A percentile compares a stretch with the other conserved stretches of the same genome.
phyloP scores from a whole-genome alignment of 2,329 filamentous ascomycete genomes.

The Pezicula neosporulosa region DNA sequence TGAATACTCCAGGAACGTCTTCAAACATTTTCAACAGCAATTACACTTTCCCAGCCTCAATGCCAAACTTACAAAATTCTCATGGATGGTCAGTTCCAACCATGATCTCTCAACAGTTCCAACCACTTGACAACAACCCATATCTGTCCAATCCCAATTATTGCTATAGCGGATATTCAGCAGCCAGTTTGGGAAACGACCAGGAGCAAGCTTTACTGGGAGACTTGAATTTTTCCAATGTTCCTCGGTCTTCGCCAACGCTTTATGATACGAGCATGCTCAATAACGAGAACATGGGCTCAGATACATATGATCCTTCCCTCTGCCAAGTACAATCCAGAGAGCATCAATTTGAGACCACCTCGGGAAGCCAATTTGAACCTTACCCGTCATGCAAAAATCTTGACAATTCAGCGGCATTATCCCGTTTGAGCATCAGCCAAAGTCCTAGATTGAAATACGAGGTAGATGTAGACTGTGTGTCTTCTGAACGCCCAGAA shows the following conservation, averaged over 20 bases:
- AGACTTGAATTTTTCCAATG: conserved; percentile 5
- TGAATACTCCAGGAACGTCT: conserved; percentile 13
- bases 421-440: conserved; percentile 14
- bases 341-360: conserved; percentile 2
- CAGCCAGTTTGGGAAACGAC: conserved; percentile 11
- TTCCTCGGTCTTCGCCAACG: conserved; percentile 16
- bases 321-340: conserved; percentile 12
- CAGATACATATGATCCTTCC: conserved; percentile 12
- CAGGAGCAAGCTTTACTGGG: conserved; percentile 5
- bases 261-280: conserved; percentile 11
- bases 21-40: conserved; percentile 9
- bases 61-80: conserved; percentile 15
- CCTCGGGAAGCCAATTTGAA: background rate
- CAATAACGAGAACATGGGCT: conserved; percentile 8
- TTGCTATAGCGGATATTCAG: conserved; percentile 18
- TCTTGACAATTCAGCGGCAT: conserved; percentile 10
- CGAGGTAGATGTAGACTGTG: background rate
- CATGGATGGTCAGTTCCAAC: conserved; percentile 13
- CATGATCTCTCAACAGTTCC: conserved; percentile 6
- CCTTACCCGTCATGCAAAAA: conserved; percentile 4
- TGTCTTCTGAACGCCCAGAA: conserved; percentile 7
- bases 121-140: conserved; percentile 6
- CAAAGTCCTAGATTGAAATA: conserved; percentile 7
- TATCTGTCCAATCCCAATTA: conserved; percentile 4
- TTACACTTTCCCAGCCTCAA: conserved; percentile 14